Base-by-base conservation (phyloP, 495 filamentous ascomycete species). In the Aspergillus sclerotioniger region DNA sequence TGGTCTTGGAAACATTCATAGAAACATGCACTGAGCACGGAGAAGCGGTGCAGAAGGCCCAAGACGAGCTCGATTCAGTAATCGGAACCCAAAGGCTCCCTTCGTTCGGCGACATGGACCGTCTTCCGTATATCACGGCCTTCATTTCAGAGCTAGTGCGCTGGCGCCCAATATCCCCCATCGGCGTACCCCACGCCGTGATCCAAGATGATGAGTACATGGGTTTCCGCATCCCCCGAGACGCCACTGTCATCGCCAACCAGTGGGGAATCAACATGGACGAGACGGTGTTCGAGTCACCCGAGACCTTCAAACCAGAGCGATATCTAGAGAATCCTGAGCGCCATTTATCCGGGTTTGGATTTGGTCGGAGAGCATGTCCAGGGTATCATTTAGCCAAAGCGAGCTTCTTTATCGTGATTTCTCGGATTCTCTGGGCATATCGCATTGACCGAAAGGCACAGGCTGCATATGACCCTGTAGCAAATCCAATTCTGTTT, bases 401-500 rank as follows among this genome's bases (percentile, higher is more conserved):
- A 57, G 70, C 74, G 21, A 75, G 68, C 3, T 62, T 85, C 32
- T 78, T 75, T 56, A 57, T 82, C 1, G 72, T 66, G 28, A 66
- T 78, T 15, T 68, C 79, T 8, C 68, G 78, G 25, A 67, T 83
- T 45, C 54, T 85, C 6, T 85, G 82, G 82, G 80, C 68, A 0
- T 84, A 81, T 58, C 67, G 82, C 41, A 69, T 83, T n/a, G 47
- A 16, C 15, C 25, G 20, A 0, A 20, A 29, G 21, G 20, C 5
- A n/a, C 10, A 12, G 10, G 21, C 10, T 29, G 46, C 13, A 29
- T 19, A 15, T 29, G 46, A 25, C 7, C 21, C 46, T 0, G 12
- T 7, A 28, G 20, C 13, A 1, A 29, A 10, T 10, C 8, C 4
- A 2, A 10, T 29, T 29, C 6, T n/a, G 45, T 17, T 37, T 58